Base-by-base conservation (phyloP, 805 yeast genomes). In the Saturnispora zaruensis region DNA sequence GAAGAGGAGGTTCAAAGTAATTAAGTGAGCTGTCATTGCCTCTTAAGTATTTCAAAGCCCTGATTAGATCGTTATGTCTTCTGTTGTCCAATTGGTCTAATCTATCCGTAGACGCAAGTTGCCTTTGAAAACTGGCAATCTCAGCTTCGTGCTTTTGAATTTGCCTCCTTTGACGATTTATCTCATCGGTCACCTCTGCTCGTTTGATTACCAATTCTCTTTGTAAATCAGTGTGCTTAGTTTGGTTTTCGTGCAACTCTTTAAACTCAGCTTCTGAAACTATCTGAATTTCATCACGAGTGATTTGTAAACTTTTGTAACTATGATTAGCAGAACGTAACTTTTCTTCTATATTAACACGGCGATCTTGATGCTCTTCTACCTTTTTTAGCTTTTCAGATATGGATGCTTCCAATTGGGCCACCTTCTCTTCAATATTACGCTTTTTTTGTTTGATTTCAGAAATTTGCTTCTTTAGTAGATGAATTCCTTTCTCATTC, bases 1-100 rank as follows among this genome's bases (percentile, higher is more conserved):
- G 68, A 7, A 82, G 65, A 0, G 97, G 90, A 1, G 96, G 95
- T 59, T 85, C 95, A 51, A 71, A 78, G 48, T 85, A 77, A n/a
- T 46, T 36, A 11, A 38, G 21, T 59, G 57, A 24, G 65, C 60
- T 20, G 68, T 49, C 14, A 40, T 56, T 13, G 7, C 66, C 55
- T 44, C 83, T 69, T 41, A 84, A 60, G 14, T 67, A 57, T 25
- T 60, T 50, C 2, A 81, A 70, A 7, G 78, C 75, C 16, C 65
- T 68, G 41, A 59, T 55, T 44, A 67, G 18, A 48, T 49, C 37
- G 2, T 49, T 48, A 62, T 66, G 46, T 51, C 61, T 44, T 51
- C 55, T 56, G 6, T 56, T 57, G 43, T 75, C 74, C 23, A 84
- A 60, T 3, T 78, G 57, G 14, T 68, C 69, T 3, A 83, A 59